phyloP scores from a whole-genome alignment of 73 alveolate genomes.

The Symbiodinium natans region DNA sequence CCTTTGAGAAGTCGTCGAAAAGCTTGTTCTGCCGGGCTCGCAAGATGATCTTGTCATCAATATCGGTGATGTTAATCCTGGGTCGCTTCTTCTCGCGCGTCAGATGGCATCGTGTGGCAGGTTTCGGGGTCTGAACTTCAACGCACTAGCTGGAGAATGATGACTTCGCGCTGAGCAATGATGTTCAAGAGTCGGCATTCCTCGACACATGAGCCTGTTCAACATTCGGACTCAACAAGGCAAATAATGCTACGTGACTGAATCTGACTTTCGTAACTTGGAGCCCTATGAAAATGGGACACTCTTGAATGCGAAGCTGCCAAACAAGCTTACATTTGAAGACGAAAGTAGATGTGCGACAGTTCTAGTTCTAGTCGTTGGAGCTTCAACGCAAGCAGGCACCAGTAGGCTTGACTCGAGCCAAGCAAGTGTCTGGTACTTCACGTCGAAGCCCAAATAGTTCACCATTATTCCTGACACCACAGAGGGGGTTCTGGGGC shows the following conservation, averaged over 20 bases:
- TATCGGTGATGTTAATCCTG: slow-evolving; percentile 99
- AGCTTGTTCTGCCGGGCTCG: slow-evolving; percentile 97
- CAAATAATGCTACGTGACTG: too few relatives aligned
- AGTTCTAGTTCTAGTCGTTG: too few relatives aligned
- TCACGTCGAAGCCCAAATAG: slow-evolving; percentile 65
- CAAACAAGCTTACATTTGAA: too few relatives aligned
- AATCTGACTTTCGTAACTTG: too few relatives aligned
- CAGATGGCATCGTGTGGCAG: background rate
- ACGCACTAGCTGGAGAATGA: background rate
- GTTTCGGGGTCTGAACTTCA: background rate
- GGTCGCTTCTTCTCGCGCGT: slow-evolving; percentile 18
- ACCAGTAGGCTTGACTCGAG: too few relatives aligned
- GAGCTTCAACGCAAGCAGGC: too few relatives aligned
- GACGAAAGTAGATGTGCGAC: too few relatives aligned
- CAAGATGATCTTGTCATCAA: slow-evolving; percentile 99
- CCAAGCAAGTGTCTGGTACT: slow-evolving; percentile 32
- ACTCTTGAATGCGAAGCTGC: too few relatives aligned
- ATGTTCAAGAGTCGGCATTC: too few relatives aligned
- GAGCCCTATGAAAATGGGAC: too few relatives aligned
- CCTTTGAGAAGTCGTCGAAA: slow-evolving; percentile 50
- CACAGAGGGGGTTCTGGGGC: background rate
- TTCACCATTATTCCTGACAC: slow-evolving; percentile 56
- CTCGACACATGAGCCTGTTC: too few relatives aligned
- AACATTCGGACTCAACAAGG: too few relatives aligned
- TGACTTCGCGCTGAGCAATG: background rate